Conservation (phyloP, 2,329 filamentous ascomycete species). For the Fusarium pseudograminearum region DNA sequence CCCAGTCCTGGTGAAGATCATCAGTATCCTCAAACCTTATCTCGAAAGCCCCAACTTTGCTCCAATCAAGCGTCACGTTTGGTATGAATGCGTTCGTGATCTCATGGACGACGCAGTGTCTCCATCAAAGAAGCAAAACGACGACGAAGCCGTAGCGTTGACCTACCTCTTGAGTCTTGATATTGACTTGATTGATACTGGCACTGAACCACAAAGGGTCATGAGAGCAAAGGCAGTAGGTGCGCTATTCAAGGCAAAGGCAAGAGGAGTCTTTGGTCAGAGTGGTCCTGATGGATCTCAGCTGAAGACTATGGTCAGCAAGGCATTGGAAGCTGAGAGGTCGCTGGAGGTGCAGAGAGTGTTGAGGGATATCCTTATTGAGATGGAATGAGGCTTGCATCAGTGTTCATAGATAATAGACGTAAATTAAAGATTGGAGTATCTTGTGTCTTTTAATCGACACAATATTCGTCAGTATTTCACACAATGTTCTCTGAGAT, state of each 20-base stretch:
- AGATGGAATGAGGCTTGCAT: conserved; percentile 41
- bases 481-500: neutral
- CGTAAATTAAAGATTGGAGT: neutral
- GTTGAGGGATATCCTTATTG: conserved; percentile 54
- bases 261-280: conserved; percentile 58
- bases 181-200: conserved; percentile 58
- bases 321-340: conserved; percentile 57
- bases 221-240: conserved; percentile 61
- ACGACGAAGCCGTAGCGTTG: conserved; percentile 43
- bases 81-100: conserved; percentile 64
- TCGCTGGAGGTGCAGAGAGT: conserved; percentile 60
- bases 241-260: conserved; percentile 57
- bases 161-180: conserved; percentile 63
- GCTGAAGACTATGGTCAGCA: conserved; percentile 51
- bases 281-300: conserved; percentile 45
- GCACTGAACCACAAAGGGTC: conserved; percentile 65
- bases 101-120: conserved; percentile 59
- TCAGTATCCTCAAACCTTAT: conserved; percentile 56
- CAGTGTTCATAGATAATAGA: neutral
- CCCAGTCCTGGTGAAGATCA: conserved; percentile 56
- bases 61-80: conserved; percentile 61
- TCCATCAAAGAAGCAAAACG: conserved; percentile 32
- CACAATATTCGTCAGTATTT: neutral
- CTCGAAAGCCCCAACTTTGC: conserved; percentile 55
- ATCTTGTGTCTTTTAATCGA: neutral